Evolutionary conservation across 345 rosid genomes (phyloP).

Genomic region (Reutealis trisperma): DNA sequence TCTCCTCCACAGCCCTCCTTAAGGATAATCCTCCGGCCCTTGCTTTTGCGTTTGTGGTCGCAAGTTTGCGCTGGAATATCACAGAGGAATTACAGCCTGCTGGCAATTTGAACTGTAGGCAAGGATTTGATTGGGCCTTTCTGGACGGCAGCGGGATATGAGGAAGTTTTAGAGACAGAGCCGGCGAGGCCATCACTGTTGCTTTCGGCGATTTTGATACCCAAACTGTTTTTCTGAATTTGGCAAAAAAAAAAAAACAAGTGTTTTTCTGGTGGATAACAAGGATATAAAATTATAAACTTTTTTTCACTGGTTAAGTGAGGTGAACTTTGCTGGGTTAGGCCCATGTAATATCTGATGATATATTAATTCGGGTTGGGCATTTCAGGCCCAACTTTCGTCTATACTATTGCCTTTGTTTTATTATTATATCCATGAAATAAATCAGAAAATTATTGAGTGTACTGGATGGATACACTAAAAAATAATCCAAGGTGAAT

Average conservation of each 20-base stretch:
- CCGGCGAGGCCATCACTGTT: constrained; percentile 32
- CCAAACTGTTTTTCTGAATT: not conserved
- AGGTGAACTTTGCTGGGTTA: not conserved
- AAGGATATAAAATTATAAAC: no score
- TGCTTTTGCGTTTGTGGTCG: not conserved
- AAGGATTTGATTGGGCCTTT: not conserved
- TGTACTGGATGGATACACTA: no score
- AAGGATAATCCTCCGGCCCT: not conserved
- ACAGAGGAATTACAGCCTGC: not conserved
- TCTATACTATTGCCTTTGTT: no score
- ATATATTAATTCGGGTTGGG: no score
- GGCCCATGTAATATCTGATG: not conserved
- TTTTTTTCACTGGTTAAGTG: not conserved
- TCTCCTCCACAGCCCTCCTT: constrained; percentile 54
- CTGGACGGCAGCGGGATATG: constrained; percentile 13
- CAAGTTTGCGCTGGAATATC: constrained; percentile 10
- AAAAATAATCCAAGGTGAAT: no score
- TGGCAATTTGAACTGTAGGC: not conserved
- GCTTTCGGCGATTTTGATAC: not conserved
- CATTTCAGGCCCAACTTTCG: no score
- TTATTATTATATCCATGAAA: no score
- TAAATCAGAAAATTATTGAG: no score
- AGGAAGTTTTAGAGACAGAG: constrained; percentile 15
- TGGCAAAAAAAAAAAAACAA: no score
- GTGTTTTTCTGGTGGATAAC: constrained; percentile 3